Evolutionary conservation across 306 rosid species (phyloP).

Genomic region (barrel medic (Medicago truncatula)): DNA sequence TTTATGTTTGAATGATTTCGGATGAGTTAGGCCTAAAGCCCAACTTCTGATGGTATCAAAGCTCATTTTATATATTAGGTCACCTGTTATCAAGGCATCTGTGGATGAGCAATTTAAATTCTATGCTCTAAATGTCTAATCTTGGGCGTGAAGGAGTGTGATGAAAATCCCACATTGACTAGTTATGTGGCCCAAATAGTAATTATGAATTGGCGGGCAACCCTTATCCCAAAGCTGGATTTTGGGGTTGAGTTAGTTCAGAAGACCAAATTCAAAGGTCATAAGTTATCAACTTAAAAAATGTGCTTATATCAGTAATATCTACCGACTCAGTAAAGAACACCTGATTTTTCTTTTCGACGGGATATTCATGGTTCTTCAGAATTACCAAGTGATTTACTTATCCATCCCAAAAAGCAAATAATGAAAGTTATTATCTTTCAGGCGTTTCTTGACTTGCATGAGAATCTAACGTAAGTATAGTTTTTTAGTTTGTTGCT

Average conservation of each 20-base stretch:
- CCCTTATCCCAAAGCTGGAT: background rate
- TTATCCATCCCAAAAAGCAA: constrained; percentile 4
- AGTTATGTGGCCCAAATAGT: background rate
- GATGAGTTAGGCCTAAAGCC: background rate
- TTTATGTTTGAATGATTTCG: background rate
- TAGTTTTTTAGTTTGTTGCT: constrained; percentile 4
- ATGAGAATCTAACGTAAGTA: background rate
- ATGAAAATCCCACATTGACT: background rate
- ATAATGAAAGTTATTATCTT: constrained; percentile 8
- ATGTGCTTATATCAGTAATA: background rate
- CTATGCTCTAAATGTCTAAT: background rate
- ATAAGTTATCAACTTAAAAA: background rate
- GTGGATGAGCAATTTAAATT: background rate
- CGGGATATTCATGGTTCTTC: background rate
- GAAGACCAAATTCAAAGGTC: background rate
- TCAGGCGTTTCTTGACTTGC: background rate
- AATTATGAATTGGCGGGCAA: background rate
- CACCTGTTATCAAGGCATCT: background rate
- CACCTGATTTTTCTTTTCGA: background rate
- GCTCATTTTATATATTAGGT: background rate
- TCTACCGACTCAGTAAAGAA: background rate
- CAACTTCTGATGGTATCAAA: background rate
- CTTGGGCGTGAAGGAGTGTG: background rate
- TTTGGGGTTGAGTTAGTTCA: background rate
- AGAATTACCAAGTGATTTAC: background rate